These are phyloP conservation scores for Tubosaeta sp. DNA, from an alignment of 768 basidiomycete genomes.

Conservation along the genomic window DNA sequence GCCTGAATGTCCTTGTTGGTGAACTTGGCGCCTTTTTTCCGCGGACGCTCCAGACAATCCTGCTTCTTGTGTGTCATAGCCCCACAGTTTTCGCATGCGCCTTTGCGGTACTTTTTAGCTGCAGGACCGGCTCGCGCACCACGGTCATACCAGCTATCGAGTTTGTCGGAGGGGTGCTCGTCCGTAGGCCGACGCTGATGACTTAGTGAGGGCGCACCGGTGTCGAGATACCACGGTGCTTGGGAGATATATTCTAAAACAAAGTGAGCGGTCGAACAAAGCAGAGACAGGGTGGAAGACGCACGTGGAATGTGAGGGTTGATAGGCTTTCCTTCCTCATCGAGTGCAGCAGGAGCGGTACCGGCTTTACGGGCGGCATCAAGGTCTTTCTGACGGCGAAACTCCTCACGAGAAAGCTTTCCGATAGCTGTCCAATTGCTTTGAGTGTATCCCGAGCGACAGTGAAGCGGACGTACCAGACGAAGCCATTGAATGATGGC, in stretches of 20 bases:
- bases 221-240: slow-evolving; percentile 98
- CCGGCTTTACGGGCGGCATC: slow-evolving; percentile 98
- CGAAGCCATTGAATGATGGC: slow-evolving; percentile 19
- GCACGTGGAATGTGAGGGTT: slow-evolving; percentile 98
- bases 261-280: background rate
- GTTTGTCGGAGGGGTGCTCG: slow-evolving; percentile 55
- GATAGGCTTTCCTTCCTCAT: slow-evolving; percentile 92
- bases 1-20: slow-evolving; percentile 86
- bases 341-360: slow-evolving; percentile 92
- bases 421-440: slow-evolving; percentile 42
- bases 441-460: background rate
- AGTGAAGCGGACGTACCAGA: slow-evolving; percentile 17
- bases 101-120: slow-evolving; percentile 95
- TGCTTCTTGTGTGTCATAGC: slow-evolving; percentile 88
- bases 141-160: slow-evolving; percentile 90
- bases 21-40: slow-evolving; percentile 93
- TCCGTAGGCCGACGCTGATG: slow-evolving; percentile 83
- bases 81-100: slow-evolving; percentile 98
- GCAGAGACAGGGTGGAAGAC: slow-evolving; percentile 26
- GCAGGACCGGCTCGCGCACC: slow-evolving; percentile 82
- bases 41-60: slow-evolving; percentile 95
- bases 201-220: slow-evolving; percentile 86
- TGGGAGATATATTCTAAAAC: slow-evolving; percentile 91
- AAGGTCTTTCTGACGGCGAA: slow-evolving; percentile 91
- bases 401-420: slow-evolving; percentile 92